Evolutionary conservation across 345 rosid species (phyloP).

Genomic region (Linum lewisii): DNA sequence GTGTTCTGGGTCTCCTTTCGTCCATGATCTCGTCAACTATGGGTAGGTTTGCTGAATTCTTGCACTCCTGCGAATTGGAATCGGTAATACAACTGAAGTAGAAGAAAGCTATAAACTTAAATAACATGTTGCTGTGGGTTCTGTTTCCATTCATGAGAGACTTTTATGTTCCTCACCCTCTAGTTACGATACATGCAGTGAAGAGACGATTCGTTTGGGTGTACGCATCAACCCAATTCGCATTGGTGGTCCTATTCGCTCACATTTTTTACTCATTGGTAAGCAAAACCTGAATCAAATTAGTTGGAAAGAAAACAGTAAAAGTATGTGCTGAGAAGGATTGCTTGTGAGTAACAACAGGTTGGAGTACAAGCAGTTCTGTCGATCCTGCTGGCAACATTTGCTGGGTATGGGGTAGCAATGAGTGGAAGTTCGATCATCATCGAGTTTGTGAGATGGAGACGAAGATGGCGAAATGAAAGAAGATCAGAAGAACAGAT

Average conservation of each 20-base stretch:
- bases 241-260: slow-evolving; percentile 47
- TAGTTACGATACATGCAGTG: slow-evolving; percentile 30
- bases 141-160: too few relatives aligned
- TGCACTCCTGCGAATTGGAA: too few relatives aligned
- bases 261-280: slow-evolving; percentile 49
- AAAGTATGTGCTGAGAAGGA: background rate
- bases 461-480: slow-evolving; percentile 22
- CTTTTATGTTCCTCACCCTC: background rate
- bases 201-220: slow-evolving; percentile 56
- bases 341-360: slow-evolving; percentile 13
- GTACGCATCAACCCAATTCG: slow-evolving; percentile 51
- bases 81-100: too few relatives aligned
- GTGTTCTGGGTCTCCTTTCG: slow-evolving; percentile 43
- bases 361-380: slow-evolving; percentile 39
- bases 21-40: slow-evolving; percentile 43
- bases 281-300: slow-evolving; percentile 11
- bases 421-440: slow-evolving; percentile 47
- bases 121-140: background rate
- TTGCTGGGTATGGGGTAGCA: slow-evolving; percentile 50
- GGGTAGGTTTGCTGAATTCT: slow-evolving; percentile 23
- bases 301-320: background rate
- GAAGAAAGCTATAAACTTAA: too few relatives aligned
- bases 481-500: background rate
- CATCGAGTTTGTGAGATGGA: slow-evolving; percentile 43
- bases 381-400: slow-evolving; percentile 43